Evolutionary conservation across 768 basidiomycete species (phyloP), one percentile per base, ranked within the genome.

Genomic region (Mycena haematopus): DNA sequence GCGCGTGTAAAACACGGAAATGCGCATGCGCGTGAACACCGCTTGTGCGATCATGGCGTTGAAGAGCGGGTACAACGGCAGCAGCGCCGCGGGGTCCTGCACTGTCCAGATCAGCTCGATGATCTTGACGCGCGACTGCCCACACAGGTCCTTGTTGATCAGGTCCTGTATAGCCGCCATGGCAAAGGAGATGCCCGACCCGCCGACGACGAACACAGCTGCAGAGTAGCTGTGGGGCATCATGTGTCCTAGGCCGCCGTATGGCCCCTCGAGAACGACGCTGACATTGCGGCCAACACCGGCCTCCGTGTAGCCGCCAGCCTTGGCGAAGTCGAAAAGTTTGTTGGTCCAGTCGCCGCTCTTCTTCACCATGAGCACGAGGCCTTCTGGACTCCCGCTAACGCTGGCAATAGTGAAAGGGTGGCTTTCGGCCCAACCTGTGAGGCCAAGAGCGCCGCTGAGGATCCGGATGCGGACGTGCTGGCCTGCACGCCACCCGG

Each of bases 401-500:
- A 57, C 80, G 46, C 78, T 81, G 2, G 85, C 81, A 54, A 88
- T 84, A 6, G 87, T 84, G 72, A 88, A 88, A 2, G 86, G 87
- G 57, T 89, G 88, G 9, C 72, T 72, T 65, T 86, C 83, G 11
- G 78, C 68, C 75, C 79, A 77, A 11, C 76, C 78, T 45, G 72
- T 67, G 44, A 71, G 36, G 3, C 82, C 81, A 69, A 82, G 74
- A 0, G 72, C 72, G 3, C 74, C 57, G n/a, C 77, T 76, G 19
- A 85, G 76, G 4, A 84, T 67, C 17, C 85, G 79, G 1, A 89
- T 49, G 46, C 86, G 81, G 35, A 89, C 81, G 62, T 89, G 86
- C 67, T 89, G 88, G 2, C 88, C 86, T 0, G 85, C 75, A 21
- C 82, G 75, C 87, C 87, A 89, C 27, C 87, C 87, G 2, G 76